Evolutionary conservation across 495 filamentous ascomycete genomes (phyloP), one percentile per base, ranked within the genome.

Genomic region (Neurospora sp.): DNA sequence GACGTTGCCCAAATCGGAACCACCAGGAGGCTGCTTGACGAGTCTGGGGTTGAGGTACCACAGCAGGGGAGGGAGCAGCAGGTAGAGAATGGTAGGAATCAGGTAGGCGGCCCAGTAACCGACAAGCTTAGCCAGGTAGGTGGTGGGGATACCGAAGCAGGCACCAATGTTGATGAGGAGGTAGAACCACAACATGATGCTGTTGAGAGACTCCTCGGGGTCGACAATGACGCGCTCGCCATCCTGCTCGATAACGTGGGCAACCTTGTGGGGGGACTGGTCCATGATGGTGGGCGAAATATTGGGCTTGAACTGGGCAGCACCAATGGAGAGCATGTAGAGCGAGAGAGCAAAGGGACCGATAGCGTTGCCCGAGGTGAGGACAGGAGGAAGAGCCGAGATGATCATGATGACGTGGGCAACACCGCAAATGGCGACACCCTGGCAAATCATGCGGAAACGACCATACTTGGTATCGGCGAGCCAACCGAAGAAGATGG

Each of bases 181-280:
- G 78, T 94, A 94, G 81, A 92, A 92, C 81, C 82, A 84, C 71
- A 85, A 71, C 82, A 84, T 83, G 72, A 95, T 90, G 62, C 89
- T 86, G 82, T 93, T 90, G 73, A 92, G 87, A 13, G 92, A 94
- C 69, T 92, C 86, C 62, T 88, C 84, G 2, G 93, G 92, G 77
- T 94, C 92, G 48, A 94, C 88, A 71, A 96, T 88, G 34, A 92
- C 90, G 39, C 88, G 86, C 82, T 94, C 91, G 71, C 93, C 93
- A 71, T 84, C 89, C 81, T 88, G 86, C 36, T 89, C 84, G 76
- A 90, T 89, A 37, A 90, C 86, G 74, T 88, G 88, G 72, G 88
- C 77, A 24, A 81, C 73, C 74, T 83, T 82, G 76, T 85, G 84
- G n/a, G 81, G 84, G 71, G 85, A 90, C 81, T 95, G 92, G 75